Evolutionary conservation across 2,329 filamentous ascomycete genomes (phyloP).

Genomic region (Amphichorda felina): DNA sequence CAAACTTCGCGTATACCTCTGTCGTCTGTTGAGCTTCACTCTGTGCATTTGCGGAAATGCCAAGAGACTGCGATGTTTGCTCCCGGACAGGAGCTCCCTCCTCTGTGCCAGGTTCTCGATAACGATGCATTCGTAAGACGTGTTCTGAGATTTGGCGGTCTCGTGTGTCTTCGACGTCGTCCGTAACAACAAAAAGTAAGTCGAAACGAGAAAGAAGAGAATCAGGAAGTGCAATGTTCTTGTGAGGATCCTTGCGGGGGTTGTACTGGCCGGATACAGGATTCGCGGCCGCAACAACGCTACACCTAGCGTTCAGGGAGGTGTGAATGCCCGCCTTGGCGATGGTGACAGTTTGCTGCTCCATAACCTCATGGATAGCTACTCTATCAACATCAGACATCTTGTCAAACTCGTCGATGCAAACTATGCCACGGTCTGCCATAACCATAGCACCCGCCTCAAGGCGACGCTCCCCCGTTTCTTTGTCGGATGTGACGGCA

Average conservation of each 20-base stretch:
- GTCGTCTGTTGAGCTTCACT: conserved; percentile 63
- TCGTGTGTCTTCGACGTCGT: conserved; percentile 90
- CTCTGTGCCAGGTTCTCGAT: conserved; percentile 83
- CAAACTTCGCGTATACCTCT: conserved; percentile 92
- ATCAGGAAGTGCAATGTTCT: conserved; percentile 94
- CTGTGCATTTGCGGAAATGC: conserved; percentile 74
- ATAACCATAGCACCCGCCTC: conserved; percentile 99
- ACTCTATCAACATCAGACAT: conserved; percentile 98
- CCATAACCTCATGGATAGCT: conserved; percentile 99
- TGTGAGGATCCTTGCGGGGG: conserved; percentile 95
- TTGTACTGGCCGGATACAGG: conserved; percentile 98
- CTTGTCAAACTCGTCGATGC: conserved; percentile 99
- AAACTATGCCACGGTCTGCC: conserved; percentile 90
- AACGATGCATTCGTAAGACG: conserved; percentile 92
- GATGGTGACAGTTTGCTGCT: conserved; percentile 98
- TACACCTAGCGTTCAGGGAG: conserved; percentile 90
- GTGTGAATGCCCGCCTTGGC: conserved; percentile 98
- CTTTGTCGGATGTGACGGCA: conserved; percentile 91
- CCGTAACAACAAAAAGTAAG: conserved; percentile 92
- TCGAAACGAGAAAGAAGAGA: conserved; percentile 97
- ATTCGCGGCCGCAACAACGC: conserved; percentile 91
- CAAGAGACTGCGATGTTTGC: conserved; percentile 69
- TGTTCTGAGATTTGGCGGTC: conserved; percentile 92
- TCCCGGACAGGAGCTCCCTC: conserved; percentile 93
- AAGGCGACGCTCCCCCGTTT: conserved; percentile 86